Evolutionary conservation across 306 rosid genomes (phyloP).

Genomic region (Vigna hirtella): DNA sequence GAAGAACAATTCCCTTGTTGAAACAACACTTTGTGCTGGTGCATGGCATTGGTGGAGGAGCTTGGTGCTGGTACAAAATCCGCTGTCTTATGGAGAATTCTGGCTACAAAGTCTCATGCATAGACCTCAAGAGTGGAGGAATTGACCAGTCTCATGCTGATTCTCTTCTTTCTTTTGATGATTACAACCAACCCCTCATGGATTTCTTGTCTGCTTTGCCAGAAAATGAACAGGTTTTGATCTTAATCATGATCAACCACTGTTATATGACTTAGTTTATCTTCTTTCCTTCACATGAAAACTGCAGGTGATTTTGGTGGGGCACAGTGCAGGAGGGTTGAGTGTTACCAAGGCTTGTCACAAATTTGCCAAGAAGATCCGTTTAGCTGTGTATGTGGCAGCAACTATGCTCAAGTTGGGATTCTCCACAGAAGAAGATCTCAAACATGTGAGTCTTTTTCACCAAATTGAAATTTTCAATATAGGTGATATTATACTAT

Average conservation of each 20-base stretch:
- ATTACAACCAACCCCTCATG: constrained; percentile 79
- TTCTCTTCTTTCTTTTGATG: constrained; percentile 70
- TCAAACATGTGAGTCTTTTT: constrained; percentile 58
- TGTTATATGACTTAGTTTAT: neutral
- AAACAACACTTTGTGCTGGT: constrained; percentile 80
- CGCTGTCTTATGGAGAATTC: constrained; percentile 83
- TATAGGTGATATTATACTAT: neutral
- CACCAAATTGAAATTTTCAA: neutral
- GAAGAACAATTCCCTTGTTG: constrained; percentile 7
- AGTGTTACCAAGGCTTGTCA: constrained; percentile 76
- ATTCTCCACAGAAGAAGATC: constrained; percentile 61
- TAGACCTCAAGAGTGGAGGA: constrained; percentile 86
- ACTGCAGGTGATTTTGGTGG: constrained; percentile 78
- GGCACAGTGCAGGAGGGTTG: constrained; percentile 93
- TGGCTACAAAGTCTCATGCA: constrained; percentile 74
- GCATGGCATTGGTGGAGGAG: constrained; percentile 81
- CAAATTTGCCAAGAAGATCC: constrained; percentile 71
- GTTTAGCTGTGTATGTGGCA: constrained; percentile 74
- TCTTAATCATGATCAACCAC: constrained; percentile 3
- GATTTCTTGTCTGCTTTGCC: constrained; percentile 72
- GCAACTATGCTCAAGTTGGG: constrained; percentile 91
- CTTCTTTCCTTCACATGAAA: neutral
- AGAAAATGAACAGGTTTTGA: constrained; percentile 69
- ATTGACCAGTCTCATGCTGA: constrained; percentile 64
- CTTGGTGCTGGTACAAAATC: constrained; percentile 97